A percentile compares a stretch with the other conserved stretches of the same genome.
Evolutionary conservation across 2,329 filamentous ascomycete species (phyloP).

Genomic region (Penicillium sp.): DNA sequence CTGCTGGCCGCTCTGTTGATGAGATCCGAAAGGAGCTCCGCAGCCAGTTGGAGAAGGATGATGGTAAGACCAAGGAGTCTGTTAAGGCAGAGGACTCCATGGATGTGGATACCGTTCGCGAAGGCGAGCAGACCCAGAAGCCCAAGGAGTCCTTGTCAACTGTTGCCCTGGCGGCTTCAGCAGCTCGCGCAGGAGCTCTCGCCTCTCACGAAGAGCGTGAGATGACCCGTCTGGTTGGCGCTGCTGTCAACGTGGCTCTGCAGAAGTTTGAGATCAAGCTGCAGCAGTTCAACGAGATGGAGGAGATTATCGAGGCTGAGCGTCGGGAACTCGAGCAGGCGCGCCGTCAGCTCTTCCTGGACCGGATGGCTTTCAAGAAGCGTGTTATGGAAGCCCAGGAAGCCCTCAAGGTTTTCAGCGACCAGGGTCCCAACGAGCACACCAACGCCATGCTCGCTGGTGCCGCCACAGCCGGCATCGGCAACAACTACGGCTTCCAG

Average conservation of each 20-base stretch:
- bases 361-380: slow-evolving; percentile 87
- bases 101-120: slow-evolving; percentile 59
- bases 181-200: slow-evolving; percentile 82
- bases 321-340: slow-evolving; percentile 89
- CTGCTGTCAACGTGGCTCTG: slow-evolving; percentile 89
- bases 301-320: slow-evolving; percentile 88
- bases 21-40: slow-evolving; percentile 82
- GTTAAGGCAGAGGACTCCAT: slow-evolving; percentile 64
- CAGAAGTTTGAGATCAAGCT: slow-evolving; percentile 96
- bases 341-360: slow-evolving; percentile 90
- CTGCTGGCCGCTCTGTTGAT: slow-evolving; percentile 84
- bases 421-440: slow-evolving; percentile 52
- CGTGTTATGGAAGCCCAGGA: slow-evolving; percentile 84
- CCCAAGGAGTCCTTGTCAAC: slow-evolving; percentile 64
- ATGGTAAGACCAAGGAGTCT: slow-evolving; percentile 55
- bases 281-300: slow-evolving; percentile 95
- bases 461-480: slow-evolving; percentile 43
- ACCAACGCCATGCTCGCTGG: slow-evolving; percentile 44
- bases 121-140: slow-evolving; percentile 43
- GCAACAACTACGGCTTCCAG: slow-evolving; percentile 51
- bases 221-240: slow-evolving; percentile 90
- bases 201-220: slow-evolving; percentile 96
- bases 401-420: slow-evolving; percentile 58
- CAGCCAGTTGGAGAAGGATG: slow-evolving; percentile 73
- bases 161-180: slow-evolving; percentile 83